Percentiles rank a stretch among this genome's conserved stretches.
Conservation (phyloP, 352 stramenopile species). For the Phytopythium chamaehyphon region DNA sequence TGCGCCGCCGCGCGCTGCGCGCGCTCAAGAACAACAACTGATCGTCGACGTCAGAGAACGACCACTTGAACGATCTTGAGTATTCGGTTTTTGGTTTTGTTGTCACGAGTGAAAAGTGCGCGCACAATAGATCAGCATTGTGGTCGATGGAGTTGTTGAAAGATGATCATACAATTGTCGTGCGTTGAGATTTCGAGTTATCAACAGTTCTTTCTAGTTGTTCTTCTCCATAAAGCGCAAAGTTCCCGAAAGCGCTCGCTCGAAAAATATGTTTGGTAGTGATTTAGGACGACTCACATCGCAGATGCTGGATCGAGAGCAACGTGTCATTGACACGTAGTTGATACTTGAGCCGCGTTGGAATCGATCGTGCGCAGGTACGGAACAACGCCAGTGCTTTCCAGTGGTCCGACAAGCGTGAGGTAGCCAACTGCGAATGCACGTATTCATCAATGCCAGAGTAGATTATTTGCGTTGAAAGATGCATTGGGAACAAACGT, state of each 20-base stretch:
- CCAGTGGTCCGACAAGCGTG: conserved; percentile 29
- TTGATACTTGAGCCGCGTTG: conserved; percentile 44
- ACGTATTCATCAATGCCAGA: neutral
- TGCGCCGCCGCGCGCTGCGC: conserved; percentile 7
- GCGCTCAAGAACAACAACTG: neutral
- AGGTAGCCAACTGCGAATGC: conserved; percentile 31
- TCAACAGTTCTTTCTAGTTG: too few species aligned
- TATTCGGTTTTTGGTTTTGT: too few species aligned
- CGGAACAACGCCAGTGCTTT: conserved; percentile 44
- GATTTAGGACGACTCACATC: neutral
- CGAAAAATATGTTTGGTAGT: too few species aligned
- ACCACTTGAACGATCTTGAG: too few species aligned
- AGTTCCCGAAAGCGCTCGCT: too few species aligned
- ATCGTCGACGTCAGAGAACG: too few species aligned
- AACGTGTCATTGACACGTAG: conserved; percentile 41
- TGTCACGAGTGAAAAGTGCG: too few species aligned
- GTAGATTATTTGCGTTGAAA: neutral
- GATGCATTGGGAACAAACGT: neutral
- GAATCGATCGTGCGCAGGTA: conserved; percentile 29
- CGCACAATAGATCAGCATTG: too few species aligned
- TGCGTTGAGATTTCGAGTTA: too few species aligned
- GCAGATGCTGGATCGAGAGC: conserved; percentile 25
- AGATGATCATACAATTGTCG: too few species aligned
- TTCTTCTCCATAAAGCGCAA: too few species aligned
- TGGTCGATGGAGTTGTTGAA: too few species aligned